phyloP scores from a whole-genome alignment of 306 rosid genomes.

The Malus sieversii region DNA sequence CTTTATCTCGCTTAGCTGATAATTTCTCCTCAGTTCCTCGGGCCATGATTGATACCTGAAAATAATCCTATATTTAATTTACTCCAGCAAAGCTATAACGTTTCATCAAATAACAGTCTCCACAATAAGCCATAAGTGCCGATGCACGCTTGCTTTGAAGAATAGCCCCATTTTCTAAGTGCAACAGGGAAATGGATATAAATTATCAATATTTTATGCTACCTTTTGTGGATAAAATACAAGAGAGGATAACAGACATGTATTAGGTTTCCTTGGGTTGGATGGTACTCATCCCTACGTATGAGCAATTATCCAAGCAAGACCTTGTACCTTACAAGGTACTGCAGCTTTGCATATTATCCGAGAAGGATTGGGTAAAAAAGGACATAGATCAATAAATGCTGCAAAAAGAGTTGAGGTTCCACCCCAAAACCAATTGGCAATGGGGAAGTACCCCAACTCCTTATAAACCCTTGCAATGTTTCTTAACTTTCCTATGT shows the following conservation, averaged over 20 bases:
- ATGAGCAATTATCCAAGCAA: neutral
- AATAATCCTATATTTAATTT: neutral
- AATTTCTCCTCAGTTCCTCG: slow-evolving; percentile 71
- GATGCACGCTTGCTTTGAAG: neutral
- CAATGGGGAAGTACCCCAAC: neutral
- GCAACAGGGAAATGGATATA: neutral
- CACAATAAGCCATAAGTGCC: neutral
- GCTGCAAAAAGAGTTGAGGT: neutral
- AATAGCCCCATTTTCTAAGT: neutral
- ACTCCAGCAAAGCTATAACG: neutral
- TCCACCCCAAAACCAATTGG: neutral
- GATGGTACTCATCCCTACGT: neutral
- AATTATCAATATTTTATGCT: neutral
- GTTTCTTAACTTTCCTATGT: neutral
- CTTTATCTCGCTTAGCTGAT: slow-evolving; percentile 78
- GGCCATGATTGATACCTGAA: slow-evolving; percentile 67
- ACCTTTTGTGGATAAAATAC: neutral
- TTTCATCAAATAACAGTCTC: neutral
- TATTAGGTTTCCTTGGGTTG: neutral
- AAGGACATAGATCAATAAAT: neutral
- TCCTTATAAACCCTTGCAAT: neutral
- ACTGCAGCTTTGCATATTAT: neutral
- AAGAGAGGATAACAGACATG: neutral
- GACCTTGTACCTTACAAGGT: neutral
- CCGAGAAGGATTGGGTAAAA: neutral